These are phyloP conservation scores for Syncephalastrum contaminatum DNA, from an alignment of 371 early-diverging fungal genomes.

Conservation along the genomic window DNA sequence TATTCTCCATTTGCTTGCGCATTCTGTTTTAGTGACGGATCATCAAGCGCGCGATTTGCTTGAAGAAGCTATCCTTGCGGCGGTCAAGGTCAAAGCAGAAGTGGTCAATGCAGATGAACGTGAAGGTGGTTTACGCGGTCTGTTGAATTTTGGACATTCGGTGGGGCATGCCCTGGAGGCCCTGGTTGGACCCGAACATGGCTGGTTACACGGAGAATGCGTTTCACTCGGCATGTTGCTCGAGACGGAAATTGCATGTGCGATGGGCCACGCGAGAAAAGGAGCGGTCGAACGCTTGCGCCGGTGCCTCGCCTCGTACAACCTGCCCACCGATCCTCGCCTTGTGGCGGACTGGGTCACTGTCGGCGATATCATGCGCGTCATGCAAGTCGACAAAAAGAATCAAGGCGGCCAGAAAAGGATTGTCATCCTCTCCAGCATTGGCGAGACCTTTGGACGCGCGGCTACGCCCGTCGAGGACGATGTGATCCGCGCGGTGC, in stretches of 20 bases:
- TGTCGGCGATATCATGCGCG: constrained; percentile 74
- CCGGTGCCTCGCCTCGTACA: constrained; percentile 78
- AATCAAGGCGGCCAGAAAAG: constrained; percentile 82
- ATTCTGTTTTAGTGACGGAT: no score
- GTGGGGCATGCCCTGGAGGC: constrained; percentile 95
- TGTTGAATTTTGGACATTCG: constrained; percentile 95
- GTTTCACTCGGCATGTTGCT: constrained; percentile 90
- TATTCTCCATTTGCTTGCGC: no score
- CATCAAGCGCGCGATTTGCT: no score
- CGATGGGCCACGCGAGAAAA: constrained; percentile 72
- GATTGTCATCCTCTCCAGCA: constrained; percentile 75
- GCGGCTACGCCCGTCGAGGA: constrained; percentile 65
- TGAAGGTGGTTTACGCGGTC: constrained; percentile 86
- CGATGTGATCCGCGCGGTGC: constrained; percentile 4
- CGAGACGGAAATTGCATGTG: constrained; percentile 85
- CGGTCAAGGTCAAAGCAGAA: constrained; percentile 86
- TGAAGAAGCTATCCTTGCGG: constrained; percentile 68
- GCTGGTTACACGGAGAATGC: constrained; percentile 91
- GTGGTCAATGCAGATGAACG: constrained; percentile 92
- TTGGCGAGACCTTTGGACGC: constrained; percentile 81
- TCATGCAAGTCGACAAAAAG: constrained; percentile 92
- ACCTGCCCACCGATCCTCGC: constrained; percentile 73
- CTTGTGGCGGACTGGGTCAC: constrained; percentile 34
- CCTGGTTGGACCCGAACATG: constrained; percentile 68
- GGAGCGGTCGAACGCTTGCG: constrained; percentile 75